These are phyloP conservation scores for Trichomonas tenax DNA, from an alignment of 208 protist species.

Conservation along the genomic window DNA sequence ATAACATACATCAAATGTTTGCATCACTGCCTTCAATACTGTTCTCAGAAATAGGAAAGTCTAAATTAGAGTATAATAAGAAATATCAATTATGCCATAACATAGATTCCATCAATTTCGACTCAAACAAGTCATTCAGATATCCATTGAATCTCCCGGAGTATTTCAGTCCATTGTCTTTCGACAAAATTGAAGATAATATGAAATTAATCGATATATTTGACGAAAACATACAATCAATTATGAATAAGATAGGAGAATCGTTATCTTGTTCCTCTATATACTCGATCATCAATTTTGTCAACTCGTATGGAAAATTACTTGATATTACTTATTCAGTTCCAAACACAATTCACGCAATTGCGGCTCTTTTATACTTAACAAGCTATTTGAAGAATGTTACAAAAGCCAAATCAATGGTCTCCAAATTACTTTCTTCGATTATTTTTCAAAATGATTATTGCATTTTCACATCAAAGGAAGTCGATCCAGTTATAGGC, in stretches of 20 bases:
- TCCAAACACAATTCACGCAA: background rate
- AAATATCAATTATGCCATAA: background rate
- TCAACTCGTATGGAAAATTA: background rate
- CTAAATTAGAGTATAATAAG: background rate
- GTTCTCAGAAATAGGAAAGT: background rate
- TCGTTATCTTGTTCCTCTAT: background rate
- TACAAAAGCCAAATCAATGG: background rate
- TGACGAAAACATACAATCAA: background rate
- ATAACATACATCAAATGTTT: background rate
- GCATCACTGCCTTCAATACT: background rate
- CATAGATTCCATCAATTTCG: background rate
- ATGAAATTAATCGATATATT: background rate
- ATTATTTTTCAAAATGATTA: background rate
- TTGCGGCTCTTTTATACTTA: background rate
- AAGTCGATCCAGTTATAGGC: background rate
- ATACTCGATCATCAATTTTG: background rate
- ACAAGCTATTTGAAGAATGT: background rate
- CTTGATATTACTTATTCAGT: background rate
- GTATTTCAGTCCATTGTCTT: background rate
- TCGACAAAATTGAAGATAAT: background rate
- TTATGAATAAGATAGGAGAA: background rate
- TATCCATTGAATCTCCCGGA: background rate
- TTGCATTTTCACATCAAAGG: background rate
- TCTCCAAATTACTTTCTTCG: background rate
- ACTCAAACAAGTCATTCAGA: background rate